Evolutionary conservation across 805 yeast genomes (phyloP).

Genomic region (Kodamaea laetipori): DNA sequence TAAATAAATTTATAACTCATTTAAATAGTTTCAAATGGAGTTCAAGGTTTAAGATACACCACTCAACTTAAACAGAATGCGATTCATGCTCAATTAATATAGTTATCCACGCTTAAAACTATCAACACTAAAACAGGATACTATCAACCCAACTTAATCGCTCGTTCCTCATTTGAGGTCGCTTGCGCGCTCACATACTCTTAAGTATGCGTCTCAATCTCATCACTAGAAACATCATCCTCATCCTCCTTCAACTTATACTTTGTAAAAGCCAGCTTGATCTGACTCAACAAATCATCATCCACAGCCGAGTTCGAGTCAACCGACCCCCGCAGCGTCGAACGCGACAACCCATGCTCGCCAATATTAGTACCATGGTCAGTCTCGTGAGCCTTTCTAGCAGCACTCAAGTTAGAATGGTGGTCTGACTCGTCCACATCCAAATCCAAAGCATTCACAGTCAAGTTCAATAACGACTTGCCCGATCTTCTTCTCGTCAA

Average conservation of each 20-base stretch:
- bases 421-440: constrained; percentile 56
- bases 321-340: constrained; percentile 27
- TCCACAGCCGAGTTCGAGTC: constrained; percentile 34
- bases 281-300: constrained; percentile 36
- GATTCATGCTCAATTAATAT: too few relatives aligned
- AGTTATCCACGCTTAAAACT: too few relatives aligned
- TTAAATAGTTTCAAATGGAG: too few relatives aligned
- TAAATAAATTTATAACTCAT: too few relatives aligned
- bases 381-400: constrained; percentile 17
- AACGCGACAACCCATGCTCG: constrained; percentile 22
- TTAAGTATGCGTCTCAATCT: constrained; percentile 43
- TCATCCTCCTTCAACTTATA: constrained; percentile 36
- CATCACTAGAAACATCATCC: constrained; percentile 53
- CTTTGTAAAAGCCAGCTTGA: constrained; percentile 38
- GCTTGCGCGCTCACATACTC: too few relatives aligned
- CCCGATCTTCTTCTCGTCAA: constrained; percentile 70
- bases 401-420: constrained; percentile 21
- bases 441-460: constrained; percentile 66
- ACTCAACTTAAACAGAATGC: too few relatives aligned
- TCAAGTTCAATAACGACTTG: constrained; percentile 68
- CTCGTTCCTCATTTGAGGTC: too few relatives aligned
- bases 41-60: too few relatives aligned
- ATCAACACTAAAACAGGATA: too few relatives aligned
- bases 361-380: constrained; percentile 24
- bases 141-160: too few relatives aligned